Conservation (phyloP, 2,329 filamentous ascomycete species). For the Epichloe bromicola region DNA sequence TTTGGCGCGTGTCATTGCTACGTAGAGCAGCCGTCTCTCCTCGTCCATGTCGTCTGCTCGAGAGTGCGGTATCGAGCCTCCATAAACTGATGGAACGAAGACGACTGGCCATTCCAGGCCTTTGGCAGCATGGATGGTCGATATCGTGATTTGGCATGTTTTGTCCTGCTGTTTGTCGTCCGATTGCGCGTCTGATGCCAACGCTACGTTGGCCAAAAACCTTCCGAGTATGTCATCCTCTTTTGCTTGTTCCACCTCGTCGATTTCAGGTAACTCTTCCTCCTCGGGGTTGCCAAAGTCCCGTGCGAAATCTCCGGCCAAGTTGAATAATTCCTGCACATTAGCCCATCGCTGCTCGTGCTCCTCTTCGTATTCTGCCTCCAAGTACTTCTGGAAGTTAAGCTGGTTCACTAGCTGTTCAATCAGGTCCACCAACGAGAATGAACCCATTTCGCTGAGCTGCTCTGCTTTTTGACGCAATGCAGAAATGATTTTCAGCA, state of each 20-base stretch:
- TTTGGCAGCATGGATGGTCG: conserved; percentile 92
- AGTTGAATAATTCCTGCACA: conserved; percentile 71
- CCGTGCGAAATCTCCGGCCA: conserved; percentile 59
- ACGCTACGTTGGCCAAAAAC: conserved; percentile 79
- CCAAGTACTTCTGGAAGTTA: conserved; percentile 60
- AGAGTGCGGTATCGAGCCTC: conserved; percentile 81
- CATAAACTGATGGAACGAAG: conserved; percentile 81
- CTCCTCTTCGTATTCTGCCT: conserved; percentile 58
- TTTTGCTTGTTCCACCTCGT: conserved; percentile 55
- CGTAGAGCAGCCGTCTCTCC: conserved; percentile 79
- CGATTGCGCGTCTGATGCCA: conserved; percentile 68
- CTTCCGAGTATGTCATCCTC: conserved; percentile 53
- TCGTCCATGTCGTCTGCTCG: conserved; percentile 77
- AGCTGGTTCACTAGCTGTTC: conserved; percentile 49
- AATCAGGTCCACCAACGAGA: conserved; percentile 34
- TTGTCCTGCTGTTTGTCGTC: conserved; percentile 43
- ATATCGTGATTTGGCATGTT: conserved; percentile 66
- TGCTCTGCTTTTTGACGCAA: conserved; percentile 18
- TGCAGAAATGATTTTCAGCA: conserved; percentile 30
- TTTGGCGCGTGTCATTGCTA: conserved; percentile 92
- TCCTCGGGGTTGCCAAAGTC: conserved; percentile 32
- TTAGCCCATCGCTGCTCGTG: conserved; percentile 76
- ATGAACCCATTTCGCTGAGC: conserved; percentile 14
- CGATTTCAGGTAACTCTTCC: conserved; percentile 51
- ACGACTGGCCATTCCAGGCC: conserved; percentile 94